Evolutionary conservation across 371 early-diverging fungal genomes (phyloP).

Genomic region (Dichotomocladium elegans): DNA sequence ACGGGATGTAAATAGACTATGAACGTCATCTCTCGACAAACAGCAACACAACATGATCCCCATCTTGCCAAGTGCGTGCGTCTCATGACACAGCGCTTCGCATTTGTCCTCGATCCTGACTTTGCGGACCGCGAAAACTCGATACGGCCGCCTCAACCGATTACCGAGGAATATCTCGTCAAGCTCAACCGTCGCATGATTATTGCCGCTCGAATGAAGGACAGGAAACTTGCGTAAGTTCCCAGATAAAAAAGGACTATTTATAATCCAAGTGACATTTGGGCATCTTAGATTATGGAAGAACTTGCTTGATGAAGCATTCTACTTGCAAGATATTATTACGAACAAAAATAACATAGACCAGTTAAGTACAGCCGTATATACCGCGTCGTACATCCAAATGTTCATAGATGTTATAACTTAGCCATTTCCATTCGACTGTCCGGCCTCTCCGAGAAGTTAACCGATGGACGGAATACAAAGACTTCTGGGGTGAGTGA

Average conservation of each 20-base stretch:
- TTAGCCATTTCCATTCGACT: slow-evolving; percentile 47
- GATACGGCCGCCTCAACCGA: slow-evolving; percentile 30
- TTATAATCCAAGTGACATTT: too few species aligned
- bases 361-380: slow-evolving; percentile 45
- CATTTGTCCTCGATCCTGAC: slow-evolving; percentile 35
- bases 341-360: slow-evolving; percentile 57
- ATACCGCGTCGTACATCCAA: too few species aligned
- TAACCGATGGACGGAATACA: slow-evolving; percentile 9
- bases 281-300: slow-evolving; percentile 65
- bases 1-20: slow-evolving; percentile 17
- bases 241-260: too few species aligned
- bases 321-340: slow-evolving; percentile 71
- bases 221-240: slow-evolving; percentile 66
- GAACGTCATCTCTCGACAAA: slow-evolving; percentile 25
- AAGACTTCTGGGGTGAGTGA: slow-evolving; percentile 6
- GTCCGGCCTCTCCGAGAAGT: slow-evolving; percentile 23
- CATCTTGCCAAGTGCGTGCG: slow-evolving; percentile 52
- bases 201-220: slow-evolving; percentile 54
- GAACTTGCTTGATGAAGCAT: slow-evolving; percentile 60
- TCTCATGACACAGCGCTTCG: slow-evolving; percentile 45
- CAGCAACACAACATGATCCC: slow-evolving; percentile 23
- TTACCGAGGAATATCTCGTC: slow-evolving; percentile 58
- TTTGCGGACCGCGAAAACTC: slow-evolving; percentile 27
- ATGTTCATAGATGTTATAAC: too few species aligned
- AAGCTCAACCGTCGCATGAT: slow-evolving; percentile 51